A percentile compares a stretch with the other conserved stretches of the same genome.
Conservation (phyloP, 1,139 yeast species). For the Zygoascus hellenicus region DNA sequence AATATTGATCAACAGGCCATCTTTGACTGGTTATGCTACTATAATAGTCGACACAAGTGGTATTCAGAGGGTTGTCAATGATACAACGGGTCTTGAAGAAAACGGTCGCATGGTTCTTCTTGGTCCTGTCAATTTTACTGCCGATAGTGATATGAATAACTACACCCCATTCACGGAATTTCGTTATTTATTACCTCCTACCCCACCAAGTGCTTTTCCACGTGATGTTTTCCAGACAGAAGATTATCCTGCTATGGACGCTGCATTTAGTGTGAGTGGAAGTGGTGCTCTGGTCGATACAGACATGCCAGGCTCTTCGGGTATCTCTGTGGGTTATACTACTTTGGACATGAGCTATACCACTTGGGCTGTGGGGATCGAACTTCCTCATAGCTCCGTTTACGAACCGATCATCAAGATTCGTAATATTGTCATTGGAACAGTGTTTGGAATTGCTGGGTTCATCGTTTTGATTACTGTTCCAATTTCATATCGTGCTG, state of each 20-base stretch:
- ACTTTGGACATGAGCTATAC: constrained; percentile 45
- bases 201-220: constrained; percentile 21
- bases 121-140: constrained; percentile 19
- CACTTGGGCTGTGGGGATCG: constrained; percentile 75
- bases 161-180: constrained; percentile 18
- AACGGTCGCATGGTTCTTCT: constrained; percentile 41
- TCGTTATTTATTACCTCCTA: constrained; percentile 31
- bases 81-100: constrained; percentile 40
- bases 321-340: constrained; percentile 68
- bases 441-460: constrained; percentile 73
- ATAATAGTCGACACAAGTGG: constrained; percentile 56
- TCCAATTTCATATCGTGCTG: constrained; percentile 80
- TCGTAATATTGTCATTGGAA: constrained; percentile 67
- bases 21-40: constrained; percentile 67
- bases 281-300: constrained; percentile 51
- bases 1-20: constrained; percentile 52
- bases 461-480: constrained; percentile 69
- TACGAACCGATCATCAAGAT: constrained; percentile 58
- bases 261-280: constrained; percentile 36
- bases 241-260: constrained; percentile 35
- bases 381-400: constrained; percentile 56
- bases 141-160: constrained; percentile 13
- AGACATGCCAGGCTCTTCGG: constrained; percentile 32
- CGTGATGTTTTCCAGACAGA: constrained; percentile 16
- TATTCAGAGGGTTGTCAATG: constrained; percentile 47